Conservation (phyloP, 306 rosid genomes). For the Acacia crassicarpa region DNA sequence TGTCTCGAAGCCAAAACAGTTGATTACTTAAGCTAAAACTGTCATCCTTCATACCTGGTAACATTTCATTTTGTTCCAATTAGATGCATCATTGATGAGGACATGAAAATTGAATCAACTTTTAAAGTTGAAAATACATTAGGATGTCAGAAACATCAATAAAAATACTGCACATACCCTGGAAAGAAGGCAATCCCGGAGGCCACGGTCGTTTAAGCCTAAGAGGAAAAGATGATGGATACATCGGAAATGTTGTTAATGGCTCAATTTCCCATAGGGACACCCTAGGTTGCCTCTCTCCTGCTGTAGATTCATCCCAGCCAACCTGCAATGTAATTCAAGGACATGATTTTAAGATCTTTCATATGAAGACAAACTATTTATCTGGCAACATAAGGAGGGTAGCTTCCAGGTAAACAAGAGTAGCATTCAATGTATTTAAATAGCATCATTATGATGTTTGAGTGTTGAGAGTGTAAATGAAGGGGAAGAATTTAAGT, state of each 20-base stretch:
- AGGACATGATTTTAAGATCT: neutral
- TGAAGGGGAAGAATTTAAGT: neutral
- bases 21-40: neutral
- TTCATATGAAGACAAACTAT: constrained; percentile 3
- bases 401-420: constrained; percentile 2
- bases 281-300: constrained; percentile 96
- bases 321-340: constrained; percentile 74
- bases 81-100: neutral
- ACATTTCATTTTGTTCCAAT: neutral
- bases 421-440: neutral
- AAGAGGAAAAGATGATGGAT: constrained; percentile 88
- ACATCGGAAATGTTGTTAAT: constrained; percentile 94
- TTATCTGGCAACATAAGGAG: constrained; percentile 13
- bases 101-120: neutral
- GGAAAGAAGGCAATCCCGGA: constrained; percentile 80
- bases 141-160: constrained; percentile 8
- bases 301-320: constrained; percentile 99
- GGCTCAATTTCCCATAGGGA: constrained; percentile 99
- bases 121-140: constrained; percentile 14
- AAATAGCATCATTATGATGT: neutral
- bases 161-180: constrained; percentile 51
- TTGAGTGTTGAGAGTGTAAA: neutral
- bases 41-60: constrained; percentile 20
- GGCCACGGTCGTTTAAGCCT: constrained; percentile 98
- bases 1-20: constrained; percentile 14